Conservation (phyloP, 805 yeast genomes). For the Ogataea saltuana region DNA sequence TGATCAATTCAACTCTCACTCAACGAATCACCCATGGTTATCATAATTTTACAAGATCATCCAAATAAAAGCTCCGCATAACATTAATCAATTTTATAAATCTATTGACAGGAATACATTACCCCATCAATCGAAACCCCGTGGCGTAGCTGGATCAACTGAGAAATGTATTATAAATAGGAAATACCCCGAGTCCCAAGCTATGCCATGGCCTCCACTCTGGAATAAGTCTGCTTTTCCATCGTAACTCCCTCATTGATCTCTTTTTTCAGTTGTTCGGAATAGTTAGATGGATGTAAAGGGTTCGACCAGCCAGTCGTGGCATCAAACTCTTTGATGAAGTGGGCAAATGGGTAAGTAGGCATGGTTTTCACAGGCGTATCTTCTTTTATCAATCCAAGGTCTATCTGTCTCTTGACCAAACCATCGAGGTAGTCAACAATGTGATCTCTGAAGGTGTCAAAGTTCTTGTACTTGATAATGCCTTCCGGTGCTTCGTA, state of each 20-base stretch:
- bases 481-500: slow-evolving; percentile 69
- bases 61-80: neutral
- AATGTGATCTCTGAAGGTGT: slow-evolving; percentile 58
- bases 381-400: slow-evolving; percentile 54
- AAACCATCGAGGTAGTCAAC: slow-evolving; percentile 56
- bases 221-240: slow-evolving; percentile 25
- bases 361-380: slow-evolving; percentile 59
- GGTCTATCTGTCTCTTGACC: slow-evolving; percentile 57
- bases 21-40: too few species aligned
- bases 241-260: slow-evolving; percentile 24
- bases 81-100: neutral
- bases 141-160: neutral
- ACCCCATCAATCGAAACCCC: neutral
- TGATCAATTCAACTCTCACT: neutral
- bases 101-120: neutral
- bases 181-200: too few species aligned
- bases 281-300: slow-evolving; percentile 24
- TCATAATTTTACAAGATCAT: neutral
- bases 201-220: slow-evolving; percentile 17
- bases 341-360: slow-evolving; percentile 66
- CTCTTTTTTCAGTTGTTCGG: slow-evolving; percentile 27
- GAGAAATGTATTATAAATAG: neutral
- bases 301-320: slow-evolving; percentile 46
- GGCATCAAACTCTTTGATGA: slow-evolving; percentile 38
- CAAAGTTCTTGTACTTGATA: slow-evolving; percentile 63